These are phyloP conservation scores for Fraxinus xanthoxyloides DNA, from an alignment of 305 asterid species.

Conservation along the genomic window DNA sequence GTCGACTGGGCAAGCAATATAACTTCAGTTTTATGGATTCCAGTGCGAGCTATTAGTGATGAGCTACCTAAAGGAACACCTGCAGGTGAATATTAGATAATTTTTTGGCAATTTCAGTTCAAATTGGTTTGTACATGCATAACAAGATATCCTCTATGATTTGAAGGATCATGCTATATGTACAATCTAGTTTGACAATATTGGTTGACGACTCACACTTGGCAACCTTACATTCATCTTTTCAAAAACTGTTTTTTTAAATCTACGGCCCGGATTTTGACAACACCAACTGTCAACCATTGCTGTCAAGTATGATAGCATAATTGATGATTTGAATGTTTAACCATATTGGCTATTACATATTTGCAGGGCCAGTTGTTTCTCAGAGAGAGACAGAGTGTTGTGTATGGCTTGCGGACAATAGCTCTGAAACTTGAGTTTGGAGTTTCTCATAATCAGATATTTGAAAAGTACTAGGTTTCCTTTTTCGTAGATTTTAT, in stretches of 20 bases:
- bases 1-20: constrained; percentile 91
- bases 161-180: too few species aligned
- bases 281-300: too few species aligned
- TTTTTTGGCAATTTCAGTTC: constrained; percentile 17
- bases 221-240: too few species aligned
- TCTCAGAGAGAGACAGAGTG: constrained; percentile 78
- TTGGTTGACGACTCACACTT: too few species aligned
- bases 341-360: constrained; percentile 16
- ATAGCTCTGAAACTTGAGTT: constrained; percentile 93
- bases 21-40: constrained; percentile 86
- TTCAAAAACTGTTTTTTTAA: too few species aligned
- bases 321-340: neutral
- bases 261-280: too few species aligned
- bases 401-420: constrained; percentile 92
- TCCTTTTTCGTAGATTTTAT: constrained; percentile 16
- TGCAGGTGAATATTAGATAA: constrained; percentile 57
- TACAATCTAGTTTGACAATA: too few species aligned
- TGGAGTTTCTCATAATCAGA: constrained; percentile 90
- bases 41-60: constrained; percentile 75
- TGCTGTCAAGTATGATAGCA: too few species aligned
- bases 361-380: constrained; percentile 52
- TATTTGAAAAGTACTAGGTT: constrained; percentile 67
- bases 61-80: constrained; percentile 77
- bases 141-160: neutral
- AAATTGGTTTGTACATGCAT: neutral